Conservation (phyloP, 2,329 filamentous ascomycete genomes). For the Chaetomium sp. region DNA sequence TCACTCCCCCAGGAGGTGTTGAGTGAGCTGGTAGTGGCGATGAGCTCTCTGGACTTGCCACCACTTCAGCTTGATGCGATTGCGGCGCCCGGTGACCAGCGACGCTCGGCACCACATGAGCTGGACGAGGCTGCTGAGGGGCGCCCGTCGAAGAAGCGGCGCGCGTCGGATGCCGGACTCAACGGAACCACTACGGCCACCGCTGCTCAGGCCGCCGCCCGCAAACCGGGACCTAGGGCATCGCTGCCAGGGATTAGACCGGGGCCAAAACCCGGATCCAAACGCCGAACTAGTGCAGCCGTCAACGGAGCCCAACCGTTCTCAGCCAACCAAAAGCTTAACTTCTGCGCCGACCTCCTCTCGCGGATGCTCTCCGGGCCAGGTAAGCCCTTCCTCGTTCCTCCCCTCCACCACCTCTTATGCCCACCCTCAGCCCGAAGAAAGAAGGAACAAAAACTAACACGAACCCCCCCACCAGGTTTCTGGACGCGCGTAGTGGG, state of each 20-base stretch:
- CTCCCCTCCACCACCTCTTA: neutral
- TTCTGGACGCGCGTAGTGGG: constrained; percentile 69
- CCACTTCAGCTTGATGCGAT: constrained; percentile 39
- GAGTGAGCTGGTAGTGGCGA: constrained; percentile 63
- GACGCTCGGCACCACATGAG: constrained; percentile 42
- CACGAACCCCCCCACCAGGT: constrained; percentile 43
- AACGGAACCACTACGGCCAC: constrained; percentile 27
- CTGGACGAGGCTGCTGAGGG: constrained; percentile 37
- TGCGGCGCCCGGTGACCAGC: constrained; percentile 28
- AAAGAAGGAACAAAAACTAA: neutral
- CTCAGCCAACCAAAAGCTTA: constrained; percentile 51
- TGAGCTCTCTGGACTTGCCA: constrained; percentile 56
- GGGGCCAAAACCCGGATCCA: constrained; percentile 36
- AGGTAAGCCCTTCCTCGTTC: constrained; percentile 43
- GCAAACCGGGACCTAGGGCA: constrained; percentile 37
- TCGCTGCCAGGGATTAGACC: constrained; percentile 38
- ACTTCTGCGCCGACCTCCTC: constrained; percentile 61
- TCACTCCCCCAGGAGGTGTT: constrained; percentile 64
- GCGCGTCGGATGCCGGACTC: constrained; percentile 42
- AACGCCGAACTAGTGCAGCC: constrained; percentile 39
- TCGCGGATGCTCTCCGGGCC: constrained; percentile 64
- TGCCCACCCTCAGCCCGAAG: neutral
- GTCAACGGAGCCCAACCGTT: constrained; percentile 39
- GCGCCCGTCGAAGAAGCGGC: constrained; percentile 47
- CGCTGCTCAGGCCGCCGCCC: constrained; percentile 26